A percentile compares a stretch with the other conserved stretches of the same genome.
Conservation (phyloP, 352 stramenopile genomes). For the Phytophthora crassamura region DNA sequence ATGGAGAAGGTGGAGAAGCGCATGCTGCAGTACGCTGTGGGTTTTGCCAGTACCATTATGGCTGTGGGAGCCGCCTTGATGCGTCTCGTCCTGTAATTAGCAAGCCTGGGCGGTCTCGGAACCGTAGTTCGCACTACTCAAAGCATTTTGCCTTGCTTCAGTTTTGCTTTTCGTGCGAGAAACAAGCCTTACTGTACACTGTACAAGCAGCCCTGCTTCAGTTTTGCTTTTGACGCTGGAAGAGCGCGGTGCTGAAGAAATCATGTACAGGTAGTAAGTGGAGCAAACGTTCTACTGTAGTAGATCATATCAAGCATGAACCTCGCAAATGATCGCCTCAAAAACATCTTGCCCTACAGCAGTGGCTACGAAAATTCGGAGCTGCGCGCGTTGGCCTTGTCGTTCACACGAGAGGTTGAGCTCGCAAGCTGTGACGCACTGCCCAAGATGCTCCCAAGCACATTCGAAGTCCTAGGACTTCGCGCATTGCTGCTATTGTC, state of each 20-base stretch:
- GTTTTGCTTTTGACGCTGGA: too few species aligned
- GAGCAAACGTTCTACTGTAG: slow-evolving; percentile 60
- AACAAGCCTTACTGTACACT: too few species aligned
- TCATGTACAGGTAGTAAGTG: slow-evolving; percentile 74
- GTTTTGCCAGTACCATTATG: slow-evolving; percentile 90
- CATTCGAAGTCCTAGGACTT: slow-evolving; percentile 33
- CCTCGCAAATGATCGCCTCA: slow-evolving; percentile 47
- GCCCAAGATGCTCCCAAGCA: slow-evolving; percentile 73
- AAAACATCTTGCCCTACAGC: not conserved
- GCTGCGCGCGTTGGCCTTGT: slow-evolving; percentile 51
- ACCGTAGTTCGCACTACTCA: not conserved
- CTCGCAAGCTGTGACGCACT: slow-evolving; percentile 67
- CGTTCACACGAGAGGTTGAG: slow-evolving; percentile 69
- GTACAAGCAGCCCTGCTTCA: too few species aligned
- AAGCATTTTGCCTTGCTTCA: not conserved
- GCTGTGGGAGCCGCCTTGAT: slow-evolving; percentile 79
- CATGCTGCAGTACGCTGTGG: slow-evolving; percentile 89
- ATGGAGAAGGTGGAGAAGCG: slow-evolving; percentile 92
- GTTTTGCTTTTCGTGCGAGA: too few species aligned
- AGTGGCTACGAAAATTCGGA: slow-evolving; percentile 49
- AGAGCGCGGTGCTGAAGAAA: slow-evolving; percentile 73
- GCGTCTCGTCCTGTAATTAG: slow-evolving; percentile 70
- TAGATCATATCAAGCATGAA: slow-evolving; percentile 80
- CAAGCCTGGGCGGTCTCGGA: not conserved
- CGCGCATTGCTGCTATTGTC: slow-evolving; percentile 12